Percentiles rank a stretch among this genome's conserved stretches.
These are phyloP conservation scores for Elymus sibiricus DNA, from an alignment of 176 grass and related monocot genomes.

Conservation along the genomic window DNA sequence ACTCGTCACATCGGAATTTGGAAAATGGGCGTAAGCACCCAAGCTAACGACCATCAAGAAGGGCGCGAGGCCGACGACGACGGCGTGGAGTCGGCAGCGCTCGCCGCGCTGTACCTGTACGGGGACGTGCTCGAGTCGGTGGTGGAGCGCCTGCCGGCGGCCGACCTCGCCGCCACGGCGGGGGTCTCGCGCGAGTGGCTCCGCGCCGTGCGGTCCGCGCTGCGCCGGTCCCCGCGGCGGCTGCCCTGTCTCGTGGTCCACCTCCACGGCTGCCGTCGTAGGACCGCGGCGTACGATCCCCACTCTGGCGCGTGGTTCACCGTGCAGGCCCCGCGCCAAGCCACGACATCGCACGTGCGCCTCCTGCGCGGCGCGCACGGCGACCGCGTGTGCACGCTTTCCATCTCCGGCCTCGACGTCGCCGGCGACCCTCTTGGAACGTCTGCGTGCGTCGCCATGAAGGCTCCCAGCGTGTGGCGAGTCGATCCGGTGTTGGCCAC, in stretches of 20 bases:
- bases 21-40: slow-evolving; percentile 1
- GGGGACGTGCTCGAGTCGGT: slow-evolving; percentile 82
- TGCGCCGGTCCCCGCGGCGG: slow-evolving; percentile 41
- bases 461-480: slow-evolving; percentile 51
- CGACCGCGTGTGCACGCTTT: slow-evolving; percentile 45
- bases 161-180: slow-evolving; percentile 62
- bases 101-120: slow-evolving; percentile 41
- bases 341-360: slow-evolving; percentile 23
- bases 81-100: slow-evolving; percentile 5
- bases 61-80: not conserved
- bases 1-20: not conserved
- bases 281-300: slow-evolving; percentile 46
- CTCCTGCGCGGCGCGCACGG: slow-evolving; percentile 28
- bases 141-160: slow-evolving; percentile 34
- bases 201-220: slow-evolving; percentile 49
- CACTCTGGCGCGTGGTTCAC: slow-evolving; percentile 51
- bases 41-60: not conserved
- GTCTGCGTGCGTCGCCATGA: slow-evolving; percentile 15
- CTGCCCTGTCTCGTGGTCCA: slow-evolving; percentile 70
- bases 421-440: slow-evolving; percentile 50
- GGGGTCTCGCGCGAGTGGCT: slow-evolving; percentile 69
- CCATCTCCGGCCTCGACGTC: slow-evolving; percentile 38
- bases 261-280: slow-evolving; percentile 25
- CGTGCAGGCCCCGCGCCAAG: slow-evolving; percentile 15
- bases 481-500: slow-evolving; percentile 61